phyloP scores from a whole-genome alignment of 495 filamentous ascomycete genomes.

The Neurospora sp. region DNA sequence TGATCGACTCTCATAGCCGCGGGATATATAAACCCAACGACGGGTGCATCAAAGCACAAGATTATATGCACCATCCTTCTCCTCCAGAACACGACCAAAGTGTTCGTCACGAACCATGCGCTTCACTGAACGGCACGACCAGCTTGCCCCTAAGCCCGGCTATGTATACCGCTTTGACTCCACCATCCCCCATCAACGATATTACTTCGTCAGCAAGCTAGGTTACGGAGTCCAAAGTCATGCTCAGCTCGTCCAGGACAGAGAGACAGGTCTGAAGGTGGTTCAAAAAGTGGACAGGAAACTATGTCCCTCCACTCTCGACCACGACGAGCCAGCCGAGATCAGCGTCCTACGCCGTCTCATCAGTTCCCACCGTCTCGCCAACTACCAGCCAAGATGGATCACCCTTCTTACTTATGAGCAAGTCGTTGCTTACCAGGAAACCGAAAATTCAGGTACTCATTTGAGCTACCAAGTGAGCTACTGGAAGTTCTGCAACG shows the following conservation, averaged over 20 bases:
- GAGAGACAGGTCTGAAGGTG: neutral
- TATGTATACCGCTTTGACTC: conserved; percentile 2
- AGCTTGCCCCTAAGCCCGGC: neutral
- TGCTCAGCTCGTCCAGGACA: conserved; percentile 3
- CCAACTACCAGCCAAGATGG: neutral
- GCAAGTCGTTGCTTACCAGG: neutral
- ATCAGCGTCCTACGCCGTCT: conserved; percentile 1
- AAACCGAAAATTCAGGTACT: neutral
- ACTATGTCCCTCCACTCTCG: neutral
- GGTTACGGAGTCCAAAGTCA: neutral
- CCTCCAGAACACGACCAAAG: neutral
- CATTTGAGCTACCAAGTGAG: neutral
- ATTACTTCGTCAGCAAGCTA: neutral
- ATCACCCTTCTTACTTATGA: neutral
- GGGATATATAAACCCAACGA: neutral
- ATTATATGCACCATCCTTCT: neutral
- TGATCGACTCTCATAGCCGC: neutral
- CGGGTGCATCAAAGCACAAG: neutral
- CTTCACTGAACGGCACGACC: neutral
- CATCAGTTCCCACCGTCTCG: neutral
- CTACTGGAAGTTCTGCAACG: conserved; percentile 8
- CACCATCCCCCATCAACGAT: neutral
- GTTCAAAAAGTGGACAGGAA: conserved; percentile 3
- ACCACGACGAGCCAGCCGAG: neutral
- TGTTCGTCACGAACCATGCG: neutral